Percentiles rank a stretch among this genome's conserved stretches.
phyloP scores from a whole-genome alignment of 441 rosid genomes.

The Populus hybrid region DNA sequence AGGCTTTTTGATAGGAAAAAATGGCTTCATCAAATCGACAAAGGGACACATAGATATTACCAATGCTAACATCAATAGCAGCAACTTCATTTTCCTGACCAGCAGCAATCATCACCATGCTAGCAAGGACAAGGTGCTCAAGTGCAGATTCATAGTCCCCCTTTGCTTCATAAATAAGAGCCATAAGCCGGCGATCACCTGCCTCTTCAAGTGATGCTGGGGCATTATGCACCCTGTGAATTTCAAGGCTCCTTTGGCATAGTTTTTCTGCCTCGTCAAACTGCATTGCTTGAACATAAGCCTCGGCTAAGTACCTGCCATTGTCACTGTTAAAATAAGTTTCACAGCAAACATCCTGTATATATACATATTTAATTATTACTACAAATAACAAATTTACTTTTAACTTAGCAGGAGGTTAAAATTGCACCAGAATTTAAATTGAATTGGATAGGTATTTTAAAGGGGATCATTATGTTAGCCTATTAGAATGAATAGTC shows the following conservation, averaged over 20 bases:
- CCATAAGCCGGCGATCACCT: slow-evolving; percentile 82
- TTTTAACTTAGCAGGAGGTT: background rate
- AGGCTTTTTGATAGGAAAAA: slow-evolving; percentile 94
- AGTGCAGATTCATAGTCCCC: slow-evolving; percentile 93
- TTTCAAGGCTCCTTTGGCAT: slow-evolving; percentile 74
- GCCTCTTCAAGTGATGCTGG: slow-evolving; percentile 91
- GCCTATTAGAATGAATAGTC: background rate
- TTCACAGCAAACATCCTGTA: background rate
- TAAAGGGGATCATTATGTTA: background rate
- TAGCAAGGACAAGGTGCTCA: slow-evolving; percentile 92
- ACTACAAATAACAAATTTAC: background rate
- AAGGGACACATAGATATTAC: slow-evolving; percentile 72
- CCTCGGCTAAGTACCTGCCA: slow-evolving; percentile 86
- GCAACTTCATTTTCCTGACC: slow-evolving; percentile 90
- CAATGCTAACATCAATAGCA: slow-evolving; percentile 88
- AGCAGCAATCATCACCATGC: slow-evolving; percentile 83
- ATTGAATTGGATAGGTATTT: background rate
- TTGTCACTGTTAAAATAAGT: slow-evolving; percentile 2
- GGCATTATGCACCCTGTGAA: slow-evolving; percentile 71
- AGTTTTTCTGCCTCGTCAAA: slow-evolving; percentile 87
- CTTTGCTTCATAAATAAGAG: slow-evolving; percentile 84
- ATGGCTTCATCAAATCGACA: slow-evolving; percentile 90
- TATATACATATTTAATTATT: background rate
- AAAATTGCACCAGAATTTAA: background rate
- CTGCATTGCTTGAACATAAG: slow-evolving; percentile 91